These are phyloP conservation scores for Trametes elegans DNA, from an alignment of 768 basidiomycete genomes.

Conservation along the genomic window DNA sequence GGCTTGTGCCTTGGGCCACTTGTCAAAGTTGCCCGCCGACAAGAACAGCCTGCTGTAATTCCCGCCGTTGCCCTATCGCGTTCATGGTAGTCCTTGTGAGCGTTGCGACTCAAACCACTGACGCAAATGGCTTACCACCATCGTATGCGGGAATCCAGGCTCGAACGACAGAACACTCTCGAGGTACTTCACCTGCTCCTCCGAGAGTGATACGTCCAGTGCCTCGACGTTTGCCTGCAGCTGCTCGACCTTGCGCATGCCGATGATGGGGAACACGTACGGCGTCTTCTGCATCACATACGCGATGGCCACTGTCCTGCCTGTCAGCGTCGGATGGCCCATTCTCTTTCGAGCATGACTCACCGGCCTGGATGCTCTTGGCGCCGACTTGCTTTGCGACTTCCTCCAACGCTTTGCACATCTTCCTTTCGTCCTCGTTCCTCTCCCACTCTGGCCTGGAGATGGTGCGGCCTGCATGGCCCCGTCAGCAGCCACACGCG, in stretches of 20 bases:
- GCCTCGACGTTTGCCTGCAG: constrained; percentile 33
- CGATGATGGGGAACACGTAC: constrained; percentile 47
- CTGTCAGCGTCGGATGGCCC: background rate
- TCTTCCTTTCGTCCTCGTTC: constrained; percentile 38
- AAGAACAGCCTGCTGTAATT: constrained; percentile 12
- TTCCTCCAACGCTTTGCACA: constrained; percentile 43
- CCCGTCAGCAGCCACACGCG: background rate
- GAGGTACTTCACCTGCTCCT: constrained; percentile 42
- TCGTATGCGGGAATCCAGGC: constrained; percentile 38
- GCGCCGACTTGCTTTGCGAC: constrained; percentile 47
- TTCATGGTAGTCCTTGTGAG: too few species aligned
- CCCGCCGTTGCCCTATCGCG: constrained; percentile 28
- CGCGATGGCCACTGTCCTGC: constrained; percentile 45
- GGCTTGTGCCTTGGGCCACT: constrained; percentile 26
- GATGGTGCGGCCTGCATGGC: background rate
- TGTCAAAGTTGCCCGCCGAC: constrained; percentile 26
- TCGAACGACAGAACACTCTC: constrained; percentile 43
- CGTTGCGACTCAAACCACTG: too few species aligned
- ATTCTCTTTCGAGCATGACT: background rate
- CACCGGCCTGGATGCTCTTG: constrained; percentile 1
- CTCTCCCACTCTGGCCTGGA: constrained; percentile 37
- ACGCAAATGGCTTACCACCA: constrained; percentile 27
- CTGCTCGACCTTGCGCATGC: constrained; percentile 49
- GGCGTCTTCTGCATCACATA: constrained; percentile 48
- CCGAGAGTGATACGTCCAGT: constrained; percentile 40